Percentiles rank a stretch among this genome's conserved stretches.
Evolutionary conservation across 768 basidiomycete genomes (phyloP).

Genomic region (Phanerochaete sordida): DNA sequence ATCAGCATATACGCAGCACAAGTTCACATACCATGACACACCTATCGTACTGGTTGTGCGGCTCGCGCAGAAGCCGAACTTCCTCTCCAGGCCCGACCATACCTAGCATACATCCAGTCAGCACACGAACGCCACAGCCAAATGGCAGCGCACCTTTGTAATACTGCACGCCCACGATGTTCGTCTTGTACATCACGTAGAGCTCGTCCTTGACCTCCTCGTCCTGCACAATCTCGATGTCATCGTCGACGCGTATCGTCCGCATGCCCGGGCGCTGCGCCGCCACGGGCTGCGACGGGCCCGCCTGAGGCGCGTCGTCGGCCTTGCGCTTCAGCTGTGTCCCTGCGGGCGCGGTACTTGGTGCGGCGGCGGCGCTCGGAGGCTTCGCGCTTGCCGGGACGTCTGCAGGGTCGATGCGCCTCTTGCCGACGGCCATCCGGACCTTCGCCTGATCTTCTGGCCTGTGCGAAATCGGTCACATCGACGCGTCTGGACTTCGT

Average conservation of each 20-base stretch:
- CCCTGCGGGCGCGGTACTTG: slow-evolving; percentile 7
- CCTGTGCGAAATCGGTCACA: slow-evolving; percentile 28
- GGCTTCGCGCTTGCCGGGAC: slow-evolving; percentile 44
- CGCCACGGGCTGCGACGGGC: slow-evolving; percentile 9
- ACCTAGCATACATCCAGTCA: slow-evolving; percentile 36
- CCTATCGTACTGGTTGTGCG: slow-evolving; percentile 67
- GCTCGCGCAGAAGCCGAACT: slow-evolving; percentile 64
- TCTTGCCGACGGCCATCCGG: slow-evolving; percentile 48
- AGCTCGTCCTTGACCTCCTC: slow-evolving; percentile 66
- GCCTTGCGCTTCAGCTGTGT: slow-evolving; percentile 43
- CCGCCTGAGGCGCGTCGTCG: slow-evolving; percentile 22
- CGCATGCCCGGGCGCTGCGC: slow-evolving; percentile 18
- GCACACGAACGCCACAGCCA: not conserved
- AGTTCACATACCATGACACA: slow-evolving; percentile 20
- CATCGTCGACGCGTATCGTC: slow-evolving; percentile 37
- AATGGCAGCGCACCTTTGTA: slow-evolving; percentile 51
- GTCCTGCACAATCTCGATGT: slow-evolving; percentile 33
- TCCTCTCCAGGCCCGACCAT: slow-evolving; percentile 79
- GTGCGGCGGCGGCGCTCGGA: not conserved
- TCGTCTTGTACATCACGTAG: slow-evolving; percentile 54
- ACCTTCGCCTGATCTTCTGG: slow-evolving; percentile 62
- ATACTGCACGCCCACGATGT: slow-evolving; percentile 82
- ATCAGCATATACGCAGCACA: not conserved
- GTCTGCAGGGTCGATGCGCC: slow-evolving; percentile 55
- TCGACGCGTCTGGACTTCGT: not conserved